phyloP scores from a whole-genome alignment of 208 protist species.

The Vickermania spadyakhi region DNA sequence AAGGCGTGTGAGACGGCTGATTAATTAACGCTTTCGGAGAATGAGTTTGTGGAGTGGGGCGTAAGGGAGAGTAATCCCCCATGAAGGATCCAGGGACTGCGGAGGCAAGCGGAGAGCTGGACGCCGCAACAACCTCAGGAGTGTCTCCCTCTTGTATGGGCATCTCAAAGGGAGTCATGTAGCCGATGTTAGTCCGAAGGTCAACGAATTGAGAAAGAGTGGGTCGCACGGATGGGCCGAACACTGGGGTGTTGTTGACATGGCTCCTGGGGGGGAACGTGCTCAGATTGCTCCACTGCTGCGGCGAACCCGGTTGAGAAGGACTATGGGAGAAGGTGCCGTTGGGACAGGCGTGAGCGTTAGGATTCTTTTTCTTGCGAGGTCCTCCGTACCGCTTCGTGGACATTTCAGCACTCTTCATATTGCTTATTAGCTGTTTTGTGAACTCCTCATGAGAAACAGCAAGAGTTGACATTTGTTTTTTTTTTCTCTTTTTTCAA shows the following conservation, averaged over 20 bases:
- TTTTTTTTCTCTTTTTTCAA: too few relatives aligned
- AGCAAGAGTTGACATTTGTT: too few relatives aligned
- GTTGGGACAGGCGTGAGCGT: background rate
- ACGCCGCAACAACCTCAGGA: background rate
- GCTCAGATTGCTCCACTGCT: background rate
- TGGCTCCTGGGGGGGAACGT: background rate
- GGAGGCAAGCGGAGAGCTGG: background rate
- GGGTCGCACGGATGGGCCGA: slow-evolving; percentile 20
- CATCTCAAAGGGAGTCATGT: slow-evolving; percentile 45
- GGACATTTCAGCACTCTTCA: background rate
- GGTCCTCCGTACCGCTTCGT: background rate
- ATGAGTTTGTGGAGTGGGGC: background rate
- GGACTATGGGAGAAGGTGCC: background rate
- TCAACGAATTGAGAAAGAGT: slow-evolving; percentile 59
- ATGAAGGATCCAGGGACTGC: background rate
- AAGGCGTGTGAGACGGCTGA: background rate
- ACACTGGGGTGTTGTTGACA: slow-evolving; percentile 8
- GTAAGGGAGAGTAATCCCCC: background rate
- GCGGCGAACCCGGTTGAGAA: background rate
- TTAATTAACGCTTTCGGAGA: background rate
- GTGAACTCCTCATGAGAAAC: too few relatives aligned
- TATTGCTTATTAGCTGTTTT: too few relatives aligned
- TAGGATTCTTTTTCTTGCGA: background rate
- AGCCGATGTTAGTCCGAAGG: slow-evolving; percentile 23
- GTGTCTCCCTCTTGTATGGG: slow-evolving; percentile 4